Conservation (phyloP, 75 land plant genomes). For the Chamaecyparis obtusa region DNA sequence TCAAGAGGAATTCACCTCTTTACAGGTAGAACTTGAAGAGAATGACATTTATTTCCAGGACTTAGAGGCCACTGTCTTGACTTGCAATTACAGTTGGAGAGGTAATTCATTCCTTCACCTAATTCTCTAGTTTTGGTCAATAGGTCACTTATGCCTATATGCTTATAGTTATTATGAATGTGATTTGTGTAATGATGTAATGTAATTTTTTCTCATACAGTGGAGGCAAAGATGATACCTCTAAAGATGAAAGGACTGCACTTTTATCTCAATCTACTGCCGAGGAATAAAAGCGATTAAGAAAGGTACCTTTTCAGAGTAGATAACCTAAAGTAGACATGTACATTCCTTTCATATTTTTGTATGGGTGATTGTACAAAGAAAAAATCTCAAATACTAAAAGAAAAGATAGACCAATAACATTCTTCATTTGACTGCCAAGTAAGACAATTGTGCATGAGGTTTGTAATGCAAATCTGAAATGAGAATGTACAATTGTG, state of each 20-base stretch:
- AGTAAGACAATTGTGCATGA: background rate
- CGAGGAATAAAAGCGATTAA: background rate
- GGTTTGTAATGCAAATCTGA: background rate
- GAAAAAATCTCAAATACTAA: background rate
- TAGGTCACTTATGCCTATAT: background rate
- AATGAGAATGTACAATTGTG: too few relatives aligned
- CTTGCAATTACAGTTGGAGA: conserved; percentile 60
- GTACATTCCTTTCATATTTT: background rate
- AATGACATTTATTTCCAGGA: conserved; percentile 46
- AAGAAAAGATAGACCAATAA: background rate
- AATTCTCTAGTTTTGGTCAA: background rate
- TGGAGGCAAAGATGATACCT: background rate
- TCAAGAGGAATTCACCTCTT: conserved; percentile 51
- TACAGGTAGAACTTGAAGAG: conserved; percentile 67
- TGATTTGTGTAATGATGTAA: background rate
- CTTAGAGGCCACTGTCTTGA: conserved; percentile 64
- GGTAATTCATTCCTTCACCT: conserved; percentile 30
- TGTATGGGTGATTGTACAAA: background rate
- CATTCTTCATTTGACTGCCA: background rate
- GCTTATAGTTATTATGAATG: background rate
- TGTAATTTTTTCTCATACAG: background rate
- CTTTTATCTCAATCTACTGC: background rate
- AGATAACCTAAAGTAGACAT: background rate
- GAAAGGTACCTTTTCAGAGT: background rate
- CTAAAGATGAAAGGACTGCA: background rate